Conservation (phyloP, 768 basidiomycete species). For the Suillus occidentalis region DNA sequence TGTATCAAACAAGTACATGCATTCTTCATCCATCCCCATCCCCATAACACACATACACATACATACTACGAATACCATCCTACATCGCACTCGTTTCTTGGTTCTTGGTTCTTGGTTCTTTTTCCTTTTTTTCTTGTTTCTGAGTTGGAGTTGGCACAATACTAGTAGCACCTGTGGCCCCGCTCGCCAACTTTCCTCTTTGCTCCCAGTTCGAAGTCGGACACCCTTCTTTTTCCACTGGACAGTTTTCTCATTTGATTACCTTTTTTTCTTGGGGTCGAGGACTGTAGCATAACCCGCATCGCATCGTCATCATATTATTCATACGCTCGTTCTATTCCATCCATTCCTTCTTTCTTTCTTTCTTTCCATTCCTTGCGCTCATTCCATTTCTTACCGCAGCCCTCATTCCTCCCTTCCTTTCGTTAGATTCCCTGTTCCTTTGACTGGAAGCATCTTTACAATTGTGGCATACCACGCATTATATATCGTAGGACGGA, state of each 20-base stretch:
- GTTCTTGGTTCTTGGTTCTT: not conserved
- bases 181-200: too few relatives aligned
- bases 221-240: slow-evolving; percentile 12
- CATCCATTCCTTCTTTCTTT: too few relatives aligned
- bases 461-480: too few relatives aligned
- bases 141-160: too few relatives aligned
- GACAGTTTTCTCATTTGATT: slow-evolving; percentile 3
- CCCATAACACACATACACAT: not conserved
- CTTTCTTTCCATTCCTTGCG: too few relatives aligned
- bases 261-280: not conserved
- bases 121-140: slow-evolving; percentile 9
- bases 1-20: slow-evolving; percentile 32
- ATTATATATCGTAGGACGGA: too few relatives aligned
- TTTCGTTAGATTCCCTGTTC: too few relatives aligned
- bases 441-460: too few relatives aligned
- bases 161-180: too few relatives aligned
- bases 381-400: too few relatives aligned
- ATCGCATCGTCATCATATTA: not conserved
- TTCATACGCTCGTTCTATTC: not conserved
- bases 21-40: slow-evolving; percentile 13
- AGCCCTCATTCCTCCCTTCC: too few relatives aligned
- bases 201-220: slow-evolving; percentile 3
- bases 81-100: slow-evolving; percentile 1
- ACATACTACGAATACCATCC: slow-evolving; percentile 2
- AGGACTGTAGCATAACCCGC: not conserved